Evolutionary conservation across 1,284 basidiomycete genomes (phyloP), one percentile per base, ranked within the genome.

Genomic region (Ganoderma lingzhi): DNA sequence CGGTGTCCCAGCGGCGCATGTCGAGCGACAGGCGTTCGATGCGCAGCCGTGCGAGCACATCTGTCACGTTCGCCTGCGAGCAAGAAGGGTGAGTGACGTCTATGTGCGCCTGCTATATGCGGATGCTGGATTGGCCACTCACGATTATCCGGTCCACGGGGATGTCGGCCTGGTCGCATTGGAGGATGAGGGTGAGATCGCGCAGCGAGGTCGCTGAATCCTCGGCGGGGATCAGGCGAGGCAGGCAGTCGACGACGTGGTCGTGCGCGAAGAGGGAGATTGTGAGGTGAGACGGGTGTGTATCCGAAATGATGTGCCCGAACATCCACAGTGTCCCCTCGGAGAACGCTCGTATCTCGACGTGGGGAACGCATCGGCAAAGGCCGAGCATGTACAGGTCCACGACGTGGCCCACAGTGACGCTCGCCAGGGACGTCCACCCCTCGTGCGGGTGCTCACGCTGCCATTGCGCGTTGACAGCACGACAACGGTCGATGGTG

Each of bases 311-410:
- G 30, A 64, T 65, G 39, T 59, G 56, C 15, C 44, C 61, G n/a
- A 71, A 45, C 68, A 71, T 71, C 39, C 63, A 65, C 23, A 69
- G 15, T 30, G 70, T 71, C 42, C 63, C 62, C 28, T 62, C 65
- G 14, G 68, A 71, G 48, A 71, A 61, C 63, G 66, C 66, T 10
- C 48, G 23, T n/a, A 71, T 62, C 55, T 63, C 67, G 32, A 71
- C 67, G 8, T 41, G 44, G 4, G 56, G 67, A 15, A 71, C 66
- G 44, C 44, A 19, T 4, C 28, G 45, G 15, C 44, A 44, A 14
- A 71, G 58, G 17, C 65, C 68, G 30, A 68, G 62, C 71, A 72
- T 70, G 59, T 68, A 72, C 19, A 72, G 32, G 62, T 72, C 71
- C 35, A 64, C 53, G 62, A 72, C 39, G 39, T 68, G 68, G 23